A percentile compares a stretch with the other conserved stretches of the same genome.
Evolutionary conservation across 108 stramenopile genomes (phyloP).

Genomic region (Craspedostauros australis): DNA sequence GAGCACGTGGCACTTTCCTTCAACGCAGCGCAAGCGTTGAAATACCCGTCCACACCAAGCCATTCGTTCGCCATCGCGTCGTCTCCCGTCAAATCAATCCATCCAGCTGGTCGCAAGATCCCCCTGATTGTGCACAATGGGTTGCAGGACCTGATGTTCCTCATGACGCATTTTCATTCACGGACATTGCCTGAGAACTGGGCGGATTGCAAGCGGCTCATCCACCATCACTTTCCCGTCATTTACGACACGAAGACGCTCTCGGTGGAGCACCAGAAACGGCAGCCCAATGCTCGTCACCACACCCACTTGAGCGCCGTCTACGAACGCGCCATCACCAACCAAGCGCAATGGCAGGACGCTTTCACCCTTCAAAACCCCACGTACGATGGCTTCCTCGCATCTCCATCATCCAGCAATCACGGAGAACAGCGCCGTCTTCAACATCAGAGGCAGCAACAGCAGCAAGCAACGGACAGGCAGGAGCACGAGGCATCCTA

Average conservation of each 20-base stretch:
- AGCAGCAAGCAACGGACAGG: slow-evolving; percentile 16
- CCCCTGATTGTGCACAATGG: slow-evolving; percentile 85
- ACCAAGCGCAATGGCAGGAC: slow-evolving; percentile 43
- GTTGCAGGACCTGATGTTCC: slow-evolving; percentile 72
- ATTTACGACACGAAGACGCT: slow-evolving; percentile 75
- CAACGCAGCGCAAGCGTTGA: too few relatives aligned
- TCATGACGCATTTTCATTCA: slow-evolving; percentile 71
- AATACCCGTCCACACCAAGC: too few relatives aligned
- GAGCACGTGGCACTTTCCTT: too few relatives aligned
- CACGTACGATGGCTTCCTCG: too few relatives aligned
- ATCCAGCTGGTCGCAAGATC: slow-evolving; percentile 35
- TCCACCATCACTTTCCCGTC: slow-evolving; percentile 57
- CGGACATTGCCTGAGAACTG: slow-evolving; percentile 45
- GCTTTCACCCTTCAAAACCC: too few relatives aligned
- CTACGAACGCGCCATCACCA: slow-evolving; percentile 16
- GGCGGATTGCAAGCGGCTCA: slow-evolving; percentile 50
- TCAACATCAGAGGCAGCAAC: too few relatives aligned
- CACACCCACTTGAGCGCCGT: slow-evolving; percentile 14
- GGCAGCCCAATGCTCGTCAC: background rate
- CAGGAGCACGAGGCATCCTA: slow-evolving; percentile 69
- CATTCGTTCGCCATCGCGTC: too few relatives aligned
- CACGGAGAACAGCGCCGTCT: too few relatives aligned
- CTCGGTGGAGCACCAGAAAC: slow-evolving; percentile 47
- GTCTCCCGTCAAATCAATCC: too few relatives aligned
- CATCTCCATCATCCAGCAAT: too few relatives aligned